Evolutionary conservation across 225 moss, liverwort and hornwort genomes (phyloP), one percentile per base, ranked within the genome.

Genomic region (Polytrichum commune): DNA sequence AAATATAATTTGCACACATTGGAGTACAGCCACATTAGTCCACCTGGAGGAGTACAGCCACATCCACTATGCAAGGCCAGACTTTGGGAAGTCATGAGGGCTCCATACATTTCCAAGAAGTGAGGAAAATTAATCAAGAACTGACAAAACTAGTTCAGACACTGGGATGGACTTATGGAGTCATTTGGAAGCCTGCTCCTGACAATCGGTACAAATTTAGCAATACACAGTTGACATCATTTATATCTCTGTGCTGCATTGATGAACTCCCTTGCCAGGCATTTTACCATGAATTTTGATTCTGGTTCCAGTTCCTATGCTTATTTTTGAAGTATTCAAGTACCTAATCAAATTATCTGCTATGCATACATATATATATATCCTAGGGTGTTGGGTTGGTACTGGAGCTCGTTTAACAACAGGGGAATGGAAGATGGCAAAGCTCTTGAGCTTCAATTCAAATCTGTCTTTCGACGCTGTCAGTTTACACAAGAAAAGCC

Each of bases 311-410:
- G 13, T 46, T 46, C 13, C 16, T 16, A 16, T 46, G 13, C 13
- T 46, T 16, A 46, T 46, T 46, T 16, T 46, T 1, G 13, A 46
- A 10, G 16, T 46, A 13, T 46, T 46, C 30, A 30, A 30, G 13
- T 46, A 46, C 13, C 13, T 46, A 16, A 46, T 46, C 13, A 46
- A 60, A n/a, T 23, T 60, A 7, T 60, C 24, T 60, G 60, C 60
- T n/a, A 23, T 2, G 20, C n/a, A n/a, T 8, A 1, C 20, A 20
- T 8, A 20, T 20, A 58, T 20, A 4, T 53, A 58, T 62, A 46
- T 74, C 73, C 73, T 46, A 87, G 86, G 76, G 78, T 83, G 29
- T 83, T 83, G n/a, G 8, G 76, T 29, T 83, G 78, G 86, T 19
- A 78, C 25, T 69, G 71, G 55, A 8, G 81, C 66, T 76, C 54